phyloP scores from a whole-genome alignment of 768 basidiomycete genomes.

The Auriscalpium vulgare region DNA sequence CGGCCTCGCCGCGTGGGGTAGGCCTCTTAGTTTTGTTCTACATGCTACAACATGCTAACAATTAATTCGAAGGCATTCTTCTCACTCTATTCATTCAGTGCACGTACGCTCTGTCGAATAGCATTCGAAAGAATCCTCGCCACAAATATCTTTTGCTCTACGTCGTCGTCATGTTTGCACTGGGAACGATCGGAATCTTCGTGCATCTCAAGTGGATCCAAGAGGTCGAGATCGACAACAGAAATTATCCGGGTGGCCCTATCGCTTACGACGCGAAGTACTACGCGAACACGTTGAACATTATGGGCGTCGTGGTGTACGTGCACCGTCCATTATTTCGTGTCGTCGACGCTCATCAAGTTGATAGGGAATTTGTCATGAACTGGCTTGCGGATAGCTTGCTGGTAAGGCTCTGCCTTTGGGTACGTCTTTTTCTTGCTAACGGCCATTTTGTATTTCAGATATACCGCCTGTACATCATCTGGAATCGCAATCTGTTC shows the following conservation, averaged over 20 bases:
- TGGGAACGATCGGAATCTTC: conserved; percentile 6
- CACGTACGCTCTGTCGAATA: not conserved
- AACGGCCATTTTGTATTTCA: not conserved
- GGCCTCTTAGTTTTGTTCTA: not conserved
- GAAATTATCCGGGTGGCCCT: conserved; percentile 11
- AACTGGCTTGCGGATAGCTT: conserved; percentile 4
- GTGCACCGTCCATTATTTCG: not conserved
- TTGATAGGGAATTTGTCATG: not conserved
- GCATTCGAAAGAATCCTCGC: not conserved
- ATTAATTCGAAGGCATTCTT: not conserved
- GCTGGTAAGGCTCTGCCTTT: not conserved
- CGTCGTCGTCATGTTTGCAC: not conserved
- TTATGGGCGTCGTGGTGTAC: not conserved
- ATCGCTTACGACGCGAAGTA: not conserved
- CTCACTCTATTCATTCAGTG: not conserved
- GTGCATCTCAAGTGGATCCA: conserved; percentile 1
- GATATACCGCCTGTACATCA: conserved; percentile 4
- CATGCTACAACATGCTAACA: not conserved
- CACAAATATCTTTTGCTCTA: not conserved
- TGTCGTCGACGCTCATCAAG: not conserved
- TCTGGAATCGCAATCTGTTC: conserved; percentile 3
- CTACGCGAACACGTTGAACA: not conserved
- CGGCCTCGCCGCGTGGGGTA: not conserved
- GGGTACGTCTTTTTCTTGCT: too few species aligned
- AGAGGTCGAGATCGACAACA: conserved; percentile 10